Evolutionary conservation across 495 filamentous ascomycete genomes (phyloP), one percentile per base, ranked within the genome.

Genomic region (Astrocystis sublimbata): DNA sequence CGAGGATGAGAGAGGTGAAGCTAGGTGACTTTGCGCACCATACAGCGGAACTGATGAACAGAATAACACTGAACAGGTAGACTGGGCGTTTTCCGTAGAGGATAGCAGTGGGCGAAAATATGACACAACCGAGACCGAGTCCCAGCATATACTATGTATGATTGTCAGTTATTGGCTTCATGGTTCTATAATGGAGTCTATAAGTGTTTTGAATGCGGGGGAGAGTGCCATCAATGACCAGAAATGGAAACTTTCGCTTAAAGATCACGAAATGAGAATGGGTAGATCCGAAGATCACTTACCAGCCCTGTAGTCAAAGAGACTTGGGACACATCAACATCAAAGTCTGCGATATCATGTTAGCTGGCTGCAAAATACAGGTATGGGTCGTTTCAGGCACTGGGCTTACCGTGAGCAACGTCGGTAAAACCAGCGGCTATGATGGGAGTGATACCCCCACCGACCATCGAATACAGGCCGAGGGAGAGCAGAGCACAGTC

Each of bases 91-190:
- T 97, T 0, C 94, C 94, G 62, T 77, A 96, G 0, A 97, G 72
- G 61, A 97, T 97, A 9, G 94, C 94, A 0, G 94, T 97, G 4
- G 94, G 94, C 3, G 90, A 93, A 68, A 89, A 86, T 46, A 97
- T 68, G 12, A 96, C 85, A 19, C 86, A 92, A 5, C 93, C 93
- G 2, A 97, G 60, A 2, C 93, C 94, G 23, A 97, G 79, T 2
- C 94, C 94, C 85, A 96, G 79, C 94, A 98, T 98, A 73, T 92
- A 97, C 13, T 57, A 8, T 23, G 9, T 12, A 33, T 17, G 10
- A 2, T 10, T 3, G 10, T 57, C 9, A 57, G 54, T 13, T 23
- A 45, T 9, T 41, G 28, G 2, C 4, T 6, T 43, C 33, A 31
- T 21, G 17, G n/a, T n/a, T n/a, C n/a, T n/a, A n/a, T n/a, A 33